Evolutionary conservation across 1,284 basidiomycete species (phyloP), one percentile per base, ranked within the genome.

Genomic region (Jaminaea rosea): DNA sequence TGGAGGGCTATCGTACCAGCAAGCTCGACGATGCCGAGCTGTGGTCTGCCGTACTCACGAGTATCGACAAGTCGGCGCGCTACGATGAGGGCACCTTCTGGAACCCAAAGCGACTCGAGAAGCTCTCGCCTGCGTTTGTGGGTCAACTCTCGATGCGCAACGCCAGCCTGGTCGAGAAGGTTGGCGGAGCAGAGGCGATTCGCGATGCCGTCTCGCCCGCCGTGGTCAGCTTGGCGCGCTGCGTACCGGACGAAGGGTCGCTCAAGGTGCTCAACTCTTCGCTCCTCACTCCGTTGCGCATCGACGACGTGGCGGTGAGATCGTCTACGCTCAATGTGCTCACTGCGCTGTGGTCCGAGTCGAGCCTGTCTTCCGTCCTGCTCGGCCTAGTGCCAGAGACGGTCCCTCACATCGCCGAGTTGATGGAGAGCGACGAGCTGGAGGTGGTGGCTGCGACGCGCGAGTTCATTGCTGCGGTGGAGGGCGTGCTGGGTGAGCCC

Each of bases 21-120:
- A 24, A 42, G 39, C 19, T 42, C 19, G 19, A 42, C 19, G 23
- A 42, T 11, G 39, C 39, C 19, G 15, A 17, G 15, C 56, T 90
- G 1, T 93, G 90, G 88, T 73, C 75, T 1, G 78, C 82, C 2
- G 75, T 87, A 2, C 68, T 93, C 3, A 73, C 79, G 11, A 81
- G 82, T 3, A 68, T 96, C 4, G 79, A 80, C 1, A 85, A 84
- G 64, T 85, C 84, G 23, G 80, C 94, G 52, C 78, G 78, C 49
- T 81, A 81, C 37, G 92, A 97, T 68, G 87, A 94, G 61, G 85
- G 84, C 63, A 81, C 87, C 17, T 94, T 87, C 79, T 96, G 91
- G 92, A 83, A 86, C 23, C 84, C 88, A 54, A 83, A 87, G 59
- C 84, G 84, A 53, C 75, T 89, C 19, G 79, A 82, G 17, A 81